phyloP scores from a whole-genome alignment of 129 eudicot genomes.

The Ambrosia trifida region DNA sequence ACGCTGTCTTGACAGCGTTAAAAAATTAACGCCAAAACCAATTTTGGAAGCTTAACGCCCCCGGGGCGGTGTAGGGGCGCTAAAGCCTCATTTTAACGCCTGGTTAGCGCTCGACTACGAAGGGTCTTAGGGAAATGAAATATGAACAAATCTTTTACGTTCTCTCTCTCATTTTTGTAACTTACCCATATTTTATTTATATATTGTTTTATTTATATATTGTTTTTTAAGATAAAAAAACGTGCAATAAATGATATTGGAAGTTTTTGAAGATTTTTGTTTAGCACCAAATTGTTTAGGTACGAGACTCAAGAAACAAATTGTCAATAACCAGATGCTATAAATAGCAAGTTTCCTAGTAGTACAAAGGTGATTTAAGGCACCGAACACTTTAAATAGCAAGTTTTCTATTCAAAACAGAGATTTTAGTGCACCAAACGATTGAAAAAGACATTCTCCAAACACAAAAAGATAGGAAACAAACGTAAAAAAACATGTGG shows the following conservation, averaged over 20 bases:
- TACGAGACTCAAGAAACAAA: conserved; percentile 21
- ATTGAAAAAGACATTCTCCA: conserved; percentile 19
- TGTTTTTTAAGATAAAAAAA: not conserved
- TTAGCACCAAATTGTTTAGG: conserved; percentile 6
- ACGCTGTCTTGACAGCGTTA: too few species aligned
- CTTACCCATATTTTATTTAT: not conserved
- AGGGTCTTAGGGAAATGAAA: not conserved
- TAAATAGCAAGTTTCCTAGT: conserved; percentile 19
- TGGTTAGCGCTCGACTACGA: too few species aligned
- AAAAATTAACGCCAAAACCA: too few species aligned
- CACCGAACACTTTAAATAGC: conserved; percentile 32
- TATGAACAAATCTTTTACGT: not conserved
- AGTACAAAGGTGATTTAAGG: conserved; percentile 21
- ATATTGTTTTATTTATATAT: not conserved
- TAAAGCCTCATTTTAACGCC: too few species aligned
- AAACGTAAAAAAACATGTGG: conserved; percentile 1
- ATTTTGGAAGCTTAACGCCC: too few species aligned
- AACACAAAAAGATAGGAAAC: conserved; percentile 18
- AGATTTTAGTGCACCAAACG: conserved; percentile 17
- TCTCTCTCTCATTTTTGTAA: not conserved
- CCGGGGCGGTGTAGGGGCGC: too few species aligned
- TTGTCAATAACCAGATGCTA: conserved; percentile 24
- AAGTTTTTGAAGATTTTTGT: not conserved
- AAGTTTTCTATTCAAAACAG: not conserved
- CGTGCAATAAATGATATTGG: conserved; percentile 12